Percentiles rank a stretch among this genome's conserved stretches.
phyloP scores from a whole-genome alignment of 1,139 yeast genomes.

The Scheffersomyces segobiensis region DNA sequence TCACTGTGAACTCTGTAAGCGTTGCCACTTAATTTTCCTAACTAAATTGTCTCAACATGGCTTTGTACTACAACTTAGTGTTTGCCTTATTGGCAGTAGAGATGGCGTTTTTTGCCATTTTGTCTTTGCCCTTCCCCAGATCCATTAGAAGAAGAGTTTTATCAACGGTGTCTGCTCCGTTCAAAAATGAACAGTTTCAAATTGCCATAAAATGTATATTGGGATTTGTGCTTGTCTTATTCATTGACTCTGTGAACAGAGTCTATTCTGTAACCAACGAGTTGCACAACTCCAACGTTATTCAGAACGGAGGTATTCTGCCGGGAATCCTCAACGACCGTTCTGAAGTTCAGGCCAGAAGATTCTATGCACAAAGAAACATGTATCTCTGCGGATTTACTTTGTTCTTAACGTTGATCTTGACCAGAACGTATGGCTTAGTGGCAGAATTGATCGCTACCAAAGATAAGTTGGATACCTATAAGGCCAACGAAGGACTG shows the following conservation, averaged over 20 bases:
- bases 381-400: conserved; percentile 96
- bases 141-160: conserved; percentile 69
- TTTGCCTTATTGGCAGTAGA: conserved; percentile 76
- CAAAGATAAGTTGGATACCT: conserved; percentile 61
- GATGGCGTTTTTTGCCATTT: conserved; percentile 75
- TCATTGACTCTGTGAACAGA: conserved; percentile 85
- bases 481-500: conserved; percentile 22
- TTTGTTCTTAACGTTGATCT: conserved; percentile 80
- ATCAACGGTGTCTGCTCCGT: conserved; percentile 64
- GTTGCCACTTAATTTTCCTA: background rate
- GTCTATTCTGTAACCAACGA: conserved; percentile 73
- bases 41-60: conserved; percentile 42
- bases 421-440: conserved; percentile 81
- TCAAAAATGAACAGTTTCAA: conserved; percentile 69
- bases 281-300: conserved; percentile 30
- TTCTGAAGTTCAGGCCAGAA: conserved; percentile 81
- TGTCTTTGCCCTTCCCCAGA: conserved; percentile 87
- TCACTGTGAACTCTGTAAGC: background rate
- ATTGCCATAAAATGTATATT: conserved; percentile 79
- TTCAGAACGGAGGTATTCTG: conserved; percentile 10
- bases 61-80: conserved; percentile 72
- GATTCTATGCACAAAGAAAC: conserved; percentile 95
- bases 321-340: conserved; percentile 52
- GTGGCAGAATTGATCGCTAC: conserved; percentile 71
- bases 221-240: conserved; percentile 80